Conservation (phyloP, 495 filamentous ascomycete genomes). For the Penicillium goetzii region DNA sequence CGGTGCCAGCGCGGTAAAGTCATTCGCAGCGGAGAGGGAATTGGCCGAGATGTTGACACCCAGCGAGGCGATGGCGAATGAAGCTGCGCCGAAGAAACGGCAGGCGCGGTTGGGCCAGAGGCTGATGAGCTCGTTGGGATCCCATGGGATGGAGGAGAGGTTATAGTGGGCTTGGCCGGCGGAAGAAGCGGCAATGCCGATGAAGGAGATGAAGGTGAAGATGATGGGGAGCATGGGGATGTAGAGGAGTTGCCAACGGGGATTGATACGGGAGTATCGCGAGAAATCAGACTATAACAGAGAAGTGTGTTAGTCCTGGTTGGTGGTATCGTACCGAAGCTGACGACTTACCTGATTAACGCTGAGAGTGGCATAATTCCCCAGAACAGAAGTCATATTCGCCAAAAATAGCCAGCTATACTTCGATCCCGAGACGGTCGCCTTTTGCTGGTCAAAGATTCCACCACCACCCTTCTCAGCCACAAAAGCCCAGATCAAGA, state of each 20-base stretch:
- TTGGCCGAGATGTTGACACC: conserved; percentile 68
- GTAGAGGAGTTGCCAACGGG: conserved; percentile 52
- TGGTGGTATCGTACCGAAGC: background rate
- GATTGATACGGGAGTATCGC: conserved; percentile 49
- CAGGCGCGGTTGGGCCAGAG: conserved; percentile 54
- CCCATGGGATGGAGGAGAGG: conserved; percentile 46
- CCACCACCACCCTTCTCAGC: conserved; percentile 38
- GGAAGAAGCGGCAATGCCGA: conserved; percentile 51
- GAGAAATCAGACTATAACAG: conserved; percentile 47
- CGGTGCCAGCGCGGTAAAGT: conserved; percentile 62
- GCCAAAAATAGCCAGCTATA: conserved; percentile 51
- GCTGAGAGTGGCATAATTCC: conserved; percentile 48
- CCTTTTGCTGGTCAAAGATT: conserved; percentile 36
- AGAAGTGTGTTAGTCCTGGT: background rate
- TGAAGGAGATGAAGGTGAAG: conserved; percentile 56
- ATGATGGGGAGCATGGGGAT: conserved; percentile 52
- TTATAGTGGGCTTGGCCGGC: conserved; percentile 49
- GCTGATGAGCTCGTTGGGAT: conserved; percentile 48
- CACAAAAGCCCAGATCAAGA: conserved; percentile 54
- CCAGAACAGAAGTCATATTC: conserved; percentile 50
- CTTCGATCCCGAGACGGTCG: conserved; percentile 38
- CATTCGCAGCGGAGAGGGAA: conserved; percentile 66
- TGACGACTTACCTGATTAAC: conserved; percentile 39
- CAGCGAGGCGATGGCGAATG: conserved; percentile 50
- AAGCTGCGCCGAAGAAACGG: conserved; percentile 54